Conservation (phyloP, 2,329 filamentous ascomycete genomes). For the Metarhizium guizhouense region DNA sequence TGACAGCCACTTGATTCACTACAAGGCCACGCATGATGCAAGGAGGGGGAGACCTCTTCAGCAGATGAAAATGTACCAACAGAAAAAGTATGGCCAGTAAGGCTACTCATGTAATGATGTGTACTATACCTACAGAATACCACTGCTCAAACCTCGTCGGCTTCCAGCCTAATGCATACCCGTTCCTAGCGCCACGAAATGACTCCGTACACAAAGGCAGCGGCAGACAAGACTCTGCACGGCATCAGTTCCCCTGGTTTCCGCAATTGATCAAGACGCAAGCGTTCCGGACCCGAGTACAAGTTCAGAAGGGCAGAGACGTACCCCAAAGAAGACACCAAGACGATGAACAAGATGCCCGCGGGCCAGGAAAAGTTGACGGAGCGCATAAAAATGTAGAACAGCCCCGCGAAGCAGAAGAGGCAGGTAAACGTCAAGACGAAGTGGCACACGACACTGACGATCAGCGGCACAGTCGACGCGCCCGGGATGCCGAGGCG, state of each 20-base stretch:
- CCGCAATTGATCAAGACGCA: no score
- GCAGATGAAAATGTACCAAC: background rate
- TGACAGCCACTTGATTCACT: background rate
- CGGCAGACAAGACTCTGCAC: background rate
- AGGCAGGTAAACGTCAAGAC: background rate
- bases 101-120: background rate
- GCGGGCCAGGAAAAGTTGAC: background rate
- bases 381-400: background rate
- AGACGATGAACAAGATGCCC: background rate
- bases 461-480: background rate
- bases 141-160: background rate
- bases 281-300: no score
- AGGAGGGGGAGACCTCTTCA: background rate
- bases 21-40: background rate
- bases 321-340: background rate
- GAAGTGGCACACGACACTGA: background rate
- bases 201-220: background rate
- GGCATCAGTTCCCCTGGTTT: background rate
- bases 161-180: background rate
- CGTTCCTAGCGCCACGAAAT: background rate
- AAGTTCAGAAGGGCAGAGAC: background rate
- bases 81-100: background rate
- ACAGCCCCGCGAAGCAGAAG: background rate
- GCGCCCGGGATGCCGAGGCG: background rate
- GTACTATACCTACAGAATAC: background rate